Conservation (phyloP, 805 yeast species). For the Metschnikowia continentalis region DNA sequence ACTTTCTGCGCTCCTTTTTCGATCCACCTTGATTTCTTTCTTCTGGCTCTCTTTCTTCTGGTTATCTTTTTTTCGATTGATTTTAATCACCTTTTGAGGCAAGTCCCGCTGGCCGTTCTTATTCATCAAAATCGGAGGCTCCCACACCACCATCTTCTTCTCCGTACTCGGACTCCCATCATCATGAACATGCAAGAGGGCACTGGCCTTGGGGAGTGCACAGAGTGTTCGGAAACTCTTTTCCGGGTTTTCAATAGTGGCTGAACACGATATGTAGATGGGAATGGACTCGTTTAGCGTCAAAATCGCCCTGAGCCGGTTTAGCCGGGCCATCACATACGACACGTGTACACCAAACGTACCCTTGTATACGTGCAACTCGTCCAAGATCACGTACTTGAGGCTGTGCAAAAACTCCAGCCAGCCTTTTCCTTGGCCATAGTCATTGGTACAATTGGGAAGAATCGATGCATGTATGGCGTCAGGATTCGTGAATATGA, state of each 20-base stretch:
- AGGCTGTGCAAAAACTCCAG: constrained; percentile 58
- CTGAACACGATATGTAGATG: constrained; percentile 86
- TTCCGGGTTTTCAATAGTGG: constrained; percentile 76
- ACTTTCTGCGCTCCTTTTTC: neutral
- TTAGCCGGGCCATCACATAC: constrained; percentile 71
- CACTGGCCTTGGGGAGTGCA: constrained; percentile 48
- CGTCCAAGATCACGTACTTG: constrained; percentile 75
- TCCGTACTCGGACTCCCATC: constrained; percentile 91
- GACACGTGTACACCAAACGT: constrained; percentile 93
- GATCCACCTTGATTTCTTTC: neutral
- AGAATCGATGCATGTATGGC: constrained; percentile 81
- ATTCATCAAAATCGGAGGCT: constrained; percentile 65
- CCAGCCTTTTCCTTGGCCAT: constrained; percentile 46
- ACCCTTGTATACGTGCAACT: constrained; percentile 83
- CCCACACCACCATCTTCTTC: constrained; percentile 76
- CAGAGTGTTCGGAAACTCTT: constrained; percentile 71
- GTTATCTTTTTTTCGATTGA: neutral
- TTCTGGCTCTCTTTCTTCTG: too few species aligned
- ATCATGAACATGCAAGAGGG: constrained; percentile 53
- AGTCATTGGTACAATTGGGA: constrained; percentile 50
- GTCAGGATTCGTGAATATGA: constrained; percentile 93
- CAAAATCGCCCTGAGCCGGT: constrained; percentile 44
- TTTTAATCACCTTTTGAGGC: constrained; percentile 9
- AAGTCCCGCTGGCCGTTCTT: constrained; percentile 43
- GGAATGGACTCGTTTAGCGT: constrained; percentile 21